Percentiles rank a stretch among this genome's conserved stretches.
Evolutionary conservation across 352 stramenopile genomes (phyloP).

Genomic region (Pythium monospermum): DNA sequence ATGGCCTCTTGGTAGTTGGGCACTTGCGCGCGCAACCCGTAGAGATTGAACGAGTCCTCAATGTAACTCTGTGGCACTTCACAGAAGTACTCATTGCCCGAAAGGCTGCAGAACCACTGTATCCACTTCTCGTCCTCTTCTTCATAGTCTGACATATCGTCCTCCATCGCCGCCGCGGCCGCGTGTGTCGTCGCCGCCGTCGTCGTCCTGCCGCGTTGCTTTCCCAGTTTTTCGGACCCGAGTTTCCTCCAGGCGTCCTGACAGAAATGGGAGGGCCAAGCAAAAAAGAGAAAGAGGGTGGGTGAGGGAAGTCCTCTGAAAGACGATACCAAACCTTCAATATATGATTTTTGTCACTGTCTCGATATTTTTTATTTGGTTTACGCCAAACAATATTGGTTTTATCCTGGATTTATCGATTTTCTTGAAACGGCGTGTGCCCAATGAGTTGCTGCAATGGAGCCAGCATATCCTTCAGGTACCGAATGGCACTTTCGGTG

Average conservation of each 20-base stretch:
- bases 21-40: slow-evolving; percentile 85
- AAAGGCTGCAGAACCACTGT: slow-evolving; percentile 91
- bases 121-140: slow-evolving; percentile 91
- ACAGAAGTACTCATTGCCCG: slow-evolving; percentile 90
- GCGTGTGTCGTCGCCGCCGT: slow-evolving; percentile 14
- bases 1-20: slow-evolving; percentile 89
- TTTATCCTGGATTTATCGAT: slow-evolving; percentile 43
- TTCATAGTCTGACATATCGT: slow-evolving; percentile 86
- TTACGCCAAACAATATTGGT: too few relatives aligned
- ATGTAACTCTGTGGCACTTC: slow-evolving; percentile 91
- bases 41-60: slow-evolving; percentile 93
- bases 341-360: too few relatives aligned
- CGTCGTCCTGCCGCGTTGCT: slow-evolving; percentile 9
- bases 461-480: slow-evolving; percentile 51
- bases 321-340: slow-evolving; percentile 2
- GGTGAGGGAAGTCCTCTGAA: slow-evolving; percentile 14
- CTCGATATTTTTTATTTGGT: too few relatives aligned
- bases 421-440: slow-evolving; percentile 68
- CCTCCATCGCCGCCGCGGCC: slow-evolving; percentile 22
- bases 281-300: slow-evolving; percentile 8
- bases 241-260: slow-evolving; percentile 10
- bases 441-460: slow-evolving; percentile 54
- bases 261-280: slow-evolving; percentile 12
- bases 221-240: slow-evolving; percentile 9
- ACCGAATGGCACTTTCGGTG: slow-evolving; percentile 54